These are phyloP conservation scores for Acer campestre DNA, from an alignment of 345 rosid species.

Conservation along the genomic window DNA sequence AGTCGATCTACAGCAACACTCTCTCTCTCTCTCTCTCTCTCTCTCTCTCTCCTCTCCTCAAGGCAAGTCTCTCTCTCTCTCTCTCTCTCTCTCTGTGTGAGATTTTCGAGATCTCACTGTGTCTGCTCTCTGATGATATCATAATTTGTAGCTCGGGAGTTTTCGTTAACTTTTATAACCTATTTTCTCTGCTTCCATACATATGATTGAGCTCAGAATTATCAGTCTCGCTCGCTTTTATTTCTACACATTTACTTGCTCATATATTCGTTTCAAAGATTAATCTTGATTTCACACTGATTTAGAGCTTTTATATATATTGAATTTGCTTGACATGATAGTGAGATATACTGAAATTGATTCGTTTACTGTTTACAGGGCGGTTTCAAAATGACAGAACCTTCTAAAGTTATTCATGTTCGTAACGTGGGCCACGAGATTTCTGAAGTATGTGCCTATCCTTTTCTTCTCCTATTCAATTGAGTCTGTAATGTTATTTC, in stretches of 20 bases:
- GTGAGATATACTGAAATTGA: neutral
- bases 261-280: neutral
- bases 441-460: conserved; percentile 66
- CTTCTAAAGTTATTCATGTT: conserved; percentile 95
- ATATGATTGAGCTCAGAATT: too few relatives aligned
- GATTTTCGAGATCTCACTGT: neutral
- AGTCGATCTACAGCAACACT: conserved; percentile 17
- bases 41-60: neutral
- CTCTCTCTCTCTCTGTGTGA: neutral
- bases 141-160: neutral
- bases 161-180: too few relatives aligned
- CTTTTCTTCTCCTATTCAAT: neutral
- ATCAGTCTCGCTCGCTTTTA: neutral
- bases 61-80: neutral
- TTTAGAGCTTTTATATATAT: neutral
- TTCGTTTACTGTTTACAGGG: conserved; percentile 13
- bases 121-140: neutral
- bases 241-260: neutral
- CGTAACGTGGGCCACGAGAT: conserved; percentile 98
- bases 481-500: neutral
- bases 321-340: neutral
- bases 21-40: neutral
- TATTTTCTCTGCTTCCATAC: neutral
- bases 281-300: neutral
- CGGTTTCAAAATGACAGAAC: conserved; percentile 64